Evolutionary conservation across 2,329 filamentous ascomycete species (phyloP).

Genomic region (Penicillium fuscoglaucum): DNA sequence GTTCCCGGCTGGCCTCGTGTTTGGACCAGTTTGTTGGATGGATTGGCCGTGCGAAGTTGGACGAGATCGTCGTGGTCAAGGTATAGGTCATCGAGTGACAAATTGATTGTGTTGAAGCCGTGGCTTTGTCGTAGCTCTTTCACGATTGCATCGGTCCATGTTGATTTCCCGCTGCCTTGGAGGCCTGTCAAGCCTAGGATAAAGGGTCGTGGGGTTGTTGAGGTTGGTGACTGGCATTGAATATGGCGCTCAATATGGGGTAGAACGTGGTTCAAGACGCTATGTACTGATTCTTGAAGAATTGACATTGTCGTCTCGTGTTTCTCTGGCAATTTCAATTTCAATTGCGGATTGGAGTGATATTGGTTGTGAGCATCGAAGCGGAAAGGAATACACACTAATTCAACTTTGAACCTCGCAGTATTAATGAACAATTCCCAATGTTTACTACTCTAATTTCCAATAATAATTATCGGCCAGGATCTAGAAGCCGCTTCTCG

Average conservation of each 20-base stretch:
- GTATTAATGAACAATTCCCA: neutral
- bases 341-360: neutral
- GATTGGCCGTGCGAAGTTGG: slow-evolving; percentile 6
- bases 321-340: neutral
- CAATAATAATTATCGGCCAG: neutral
- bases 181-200: slow-evolving; percentile 19
- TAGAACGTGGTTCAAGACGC: slow-evolving; percentile 4
- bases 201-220: slow-evolving; percentile 7
- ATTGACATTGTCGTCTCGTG: slow-evolving; percentile 2
- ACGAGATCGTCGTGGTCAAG: slow-evolving; percentile 19
- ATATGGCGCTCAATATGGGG: slow-evolving; percentile 9
- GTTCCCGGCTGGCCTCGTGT: slow-evolving; percentile 20
- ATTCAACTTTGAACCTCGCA: neutral
- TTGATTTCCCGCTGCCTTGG: slow-evolving; percentile 22
- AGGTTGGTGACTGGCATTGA: neutral
- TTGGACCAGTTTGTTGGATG: slow-evolving; percentile 16
- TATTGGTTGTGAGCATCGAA: neutral
- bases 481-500: neutral
- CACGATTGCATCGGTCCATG: slow-evolving; percentile 18
- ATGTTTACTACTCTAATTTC: neutral
- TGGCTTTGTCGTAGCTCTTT: slow-evolving; percentile 4
- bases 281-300: slow-evolving; percentile 4
- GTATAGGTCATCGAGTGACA: slow-evolving; percentile 21
- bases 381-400: neutral
- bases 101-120: slow-evolving; percentile 15